phyloP scores from a whole-genome alignment of 2,329 filamentous ascomycete species.

The Allantophomopsis cytisporea region DNA sequence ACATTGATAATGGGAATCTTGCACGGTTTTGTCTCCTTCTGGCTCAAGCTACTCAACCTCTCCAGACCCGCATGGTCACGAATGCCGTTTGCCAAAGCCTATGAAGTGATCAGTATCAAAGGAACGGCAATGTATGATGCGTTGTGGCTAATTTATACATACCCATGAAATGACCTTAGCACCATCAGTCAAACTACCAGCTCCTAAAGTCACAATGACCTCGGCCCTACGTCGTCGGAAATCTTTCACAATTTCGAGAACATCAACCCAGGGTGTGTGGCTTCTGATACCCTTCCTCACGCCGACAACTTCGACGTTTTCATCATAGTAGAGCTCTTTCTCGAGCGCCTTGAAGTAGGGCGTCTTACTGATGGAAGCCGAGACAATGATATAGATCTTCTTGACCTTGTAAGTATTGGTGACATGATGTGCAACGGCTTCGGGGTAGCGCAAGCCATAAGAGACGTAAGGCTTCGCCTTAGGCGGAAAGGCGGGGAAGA shows the following conservation, averaged over 20 bases:
- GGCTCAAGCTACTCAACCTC: constrained; percentile 1
- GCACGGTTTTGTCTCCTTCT: constrained; percentile 1
- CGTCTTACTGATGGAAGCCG: constrained; percentile 17
- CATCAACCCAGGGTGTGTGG: constrained; percentile 18
- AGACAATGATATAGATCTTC: constrained; percentile 18
- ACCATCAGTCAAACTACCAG: constrained; percentile 18
- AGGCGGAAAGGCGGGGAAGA: constrained; percentile 3
- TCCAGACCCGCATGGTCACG: constrained; percentile 6
- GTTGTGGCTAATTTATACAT: not conserved
- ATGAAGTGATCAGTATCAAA: not conserved
- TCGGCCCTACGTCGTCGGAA: constrained; percentile 11
- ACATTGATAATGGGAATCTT: constrained; percentile 22
- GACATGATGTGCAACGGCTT: constrained; percentile 14
- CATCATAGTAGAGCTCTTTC: constrained; percentile 5
- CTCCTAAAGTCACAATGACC: constrained; percentile 19
- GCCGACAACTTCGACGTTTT: constrained; percentile 12
- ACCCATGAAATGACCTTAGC: constrained; percentile 17
- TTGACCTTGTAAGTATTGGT: constrained; percentile 13
- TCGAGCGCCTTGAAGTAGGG: constrained; percentile 12
- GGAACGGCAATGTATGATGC: too few relatives aligned
- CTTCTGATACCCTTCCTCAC: constrained; percentile 17
- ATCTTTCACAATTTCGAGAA: constrained; percentile 16
- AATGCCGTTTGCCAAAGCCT: constrained; percentile 13
- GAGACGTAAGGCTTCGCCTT: constrained; percentile 11
- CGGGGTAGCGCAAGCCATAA: constrained; percentile 11